These are phyloP conservation scores for Candida dajiaensis DNA, from an alignment of 805 yeast genomes.

Conservation along the genomic window DNA sequence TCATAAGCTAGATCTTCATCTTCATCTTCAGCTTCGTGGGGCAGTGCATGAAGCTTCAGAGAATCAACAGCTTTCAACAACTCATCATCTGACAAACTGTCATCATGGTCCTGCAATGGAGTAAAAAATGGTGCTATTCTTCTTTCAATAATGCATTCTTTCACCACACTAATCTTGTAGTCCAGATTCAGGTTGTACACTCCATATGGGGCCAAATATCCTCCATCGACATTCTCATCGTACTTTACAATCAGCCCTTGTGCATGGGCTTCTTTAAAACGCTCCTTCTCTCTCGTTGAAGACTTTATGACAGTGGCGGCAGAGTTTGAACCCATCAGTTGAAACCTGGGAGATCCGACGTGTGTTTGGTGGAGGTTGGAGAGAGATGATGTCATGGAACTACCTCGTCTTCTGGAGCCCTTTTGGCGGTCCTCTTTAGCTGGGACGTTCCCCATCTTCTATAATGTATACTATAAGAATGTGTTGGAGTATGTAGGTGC, in stretches of 20 bases:
- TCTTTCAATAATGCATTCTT: slow-evolving; percentile 60
- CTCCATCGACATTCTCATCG: slow-evolving; percentile 86
- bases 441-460: slow-evolving; percentile 44
- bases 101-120: slow-evolving; percentile 78
- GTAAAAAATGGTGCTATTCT: slow-evolving; percentile 84
- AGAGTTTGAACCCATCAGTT: slow-evolving; percentile 10
- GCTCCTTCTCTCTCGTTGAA: slow-evolving; percentile 44
- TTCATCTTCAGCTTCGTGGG: slow-evolving; percentile 43
- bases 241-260: slow-evolving; percentile 51
- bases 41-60: slow-evolving; percentile 50
- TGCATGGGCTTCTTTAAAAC: slow-evolving; percentile 47
- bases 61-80: slow-evolving; percentile 46
- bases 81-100: slow-evolving; percentile 65
- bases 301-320: slow-evolving; percentile 25
- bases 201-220: slow-evolving; percentile 87
- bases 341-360: slow-evolving; percentile 1
- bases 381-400: slow-evolving; percentile 11
- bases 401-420: slow-evolving; percentile 13
- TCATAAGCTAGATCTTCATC: slow-evolving; percentile 60
- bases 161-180: slow-evolving; percentile 69
- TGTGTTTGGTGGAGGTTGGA: slow-evolving; percentile 6
- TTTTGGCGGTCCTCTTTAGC: slow-evolving; percentile 33
- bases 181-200: slow-evolving; percentile 71
- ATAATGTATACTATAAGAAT: not conserved
- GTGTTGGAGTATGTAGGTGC: not conserved